Evolutionary conservation across 2,329 filamentous ascomycete genomes (phyloP), one percentile per base, ranked within the genome.

Genomic region (Elsinoe fawcettii): DNA sequence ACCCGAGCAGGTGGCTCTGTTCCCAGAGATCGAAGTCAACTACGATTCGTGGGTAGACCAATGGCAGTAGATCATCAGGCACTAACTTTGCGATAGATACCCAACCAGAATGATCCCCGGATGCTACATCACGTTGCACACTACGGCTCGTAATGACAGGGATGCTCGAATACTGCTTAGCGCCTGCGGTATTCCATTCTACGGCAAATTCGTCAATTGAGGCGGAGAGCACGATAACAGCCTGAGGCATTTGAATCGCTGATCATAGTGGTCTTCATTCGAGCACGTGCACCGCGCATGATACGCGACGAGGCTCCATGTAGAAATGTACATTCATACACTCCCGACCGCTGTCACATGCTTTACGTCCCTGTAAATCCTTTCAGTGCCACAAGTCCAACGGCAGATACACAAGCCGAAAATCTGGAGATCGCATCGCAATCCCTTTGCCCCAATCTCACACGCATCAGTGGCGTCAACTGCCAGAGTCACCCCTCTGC

Each of bases 11-110:
- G 83, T 96, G 66, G 83, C 86, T 53, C 76, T 88, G 63, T 99
- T 97, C 74, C 93, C 93, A 0, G 93, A 99, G 75, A 82, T 99
- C 46, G 91, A 96, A 73, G 83, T 90, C 65, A 96, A 96, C 76
- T 96, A 93, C 69, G 89, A 95, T 74, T 78, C 80, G 90, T 95
- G 74, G 80, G 88, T 80, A 56, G 36, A 43, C 23, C 25, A 3
- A 32, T 20, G 16, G 14, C 9, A 37, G 18, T 11, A 37, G n/a
- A 16, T 1, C 5, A 37, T 11, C 8, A 44, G 41, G 16, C 16
- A 8, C 55, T 63, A 39, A 62, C 58, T 37, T 44, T 32, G 41
- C 57, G 77, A 77, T 59, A 84, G 80, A 70, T 85, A 84, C 64
- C 81, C 80, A 3, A 77, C 81, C 4, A 82, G 81, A 73, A 86